Evolutionary conservation across 306 rosid genomes (phyloP), one percentile per base, ranked within the genome.

Genomic region (Astragalus glycyphyllos): DNA sequence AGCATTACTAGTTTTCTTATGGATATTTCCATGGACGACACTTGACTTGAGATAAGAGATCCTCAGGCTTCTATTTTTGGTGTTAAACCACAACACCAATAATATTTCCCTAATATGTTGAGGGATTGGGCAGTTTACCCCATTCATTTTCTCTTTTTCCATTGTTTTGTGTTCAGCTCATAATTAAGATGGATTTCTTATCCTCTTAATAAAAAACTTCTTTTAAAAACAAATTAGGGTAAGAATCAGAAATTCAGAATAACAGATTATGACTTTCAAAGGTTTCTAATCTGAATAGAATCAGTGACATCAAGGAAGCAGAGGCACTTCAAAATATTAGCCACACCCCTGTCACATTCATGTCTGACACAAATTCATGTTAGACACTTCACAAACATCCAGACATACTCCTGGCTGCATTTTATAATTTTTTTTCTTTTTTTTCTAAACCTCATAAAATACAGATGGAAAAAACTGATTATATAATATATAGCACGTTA

Each of bases 21-120:
- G 50, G 63, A 57, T 57, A 12, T 62, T 41, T 44, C 16, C 48
- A 62, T 16, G 16, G 14, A 62, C 2, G 17, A 38, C 9, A 38
- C 50, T 58, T 58, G 49, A 61, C 41, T 17, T 56, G 17, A 8
- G 17, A 56, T 31, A 56, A 20, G 51, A 41, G 54, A 46, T 11
- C 7, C 12, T 26, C 7, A 13, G 69, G 69, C 54, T 26, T 62
- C 55, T 64, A 64, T 26, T 64, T 26, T 20, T 20, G 55, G 55
- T 46, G 16, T 38, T 37, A 68, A 50, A 50, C 37, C 60, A 68
- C 59, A 10, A 12, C 35, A 20, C 5, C 20, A 31, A 50, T 16
- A 11, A 37, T 13, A 17, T 35, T 8, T 12, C 48, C 38, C 60
- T 3, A 37, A 12, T 51, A 53, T 37, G 13, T 50, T 50, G 8